A percentile compares a stretch with the other conserved stretches of the same genome.
Conservation (phyloP, 345 rosid species). For the Acer saccharum region DNA sequence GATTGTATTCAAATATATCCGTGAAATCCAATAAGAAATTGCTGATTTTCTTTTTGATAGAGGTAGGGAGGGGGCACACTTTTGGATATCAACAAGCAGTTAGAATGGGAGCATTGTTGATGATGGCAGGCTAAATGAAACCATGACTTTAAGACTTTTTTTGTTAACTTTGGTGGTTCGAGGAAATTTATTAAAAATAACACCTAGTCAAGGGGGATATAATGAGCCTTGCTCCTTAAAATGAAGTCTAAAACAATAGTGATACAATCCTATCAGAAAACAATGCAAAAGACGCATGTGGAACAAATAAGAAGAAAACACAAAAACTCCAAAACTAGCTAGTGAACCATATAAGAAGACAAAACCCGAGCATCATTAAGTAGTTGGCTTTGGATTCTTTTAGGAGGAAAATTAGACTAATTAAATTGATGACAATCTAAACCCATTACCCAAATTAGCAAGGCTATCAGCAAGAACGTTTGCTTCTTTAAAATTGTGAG, state of each 20-base stretch:
- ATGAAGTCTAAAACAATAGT: neutral
- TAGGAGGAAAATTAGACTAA: neutral
- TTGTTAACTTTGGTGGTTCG: neutral
- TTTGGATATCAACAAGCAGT: neutral
- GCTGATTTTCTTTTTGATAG: neutral
- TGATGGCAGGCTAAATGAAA: neutral
- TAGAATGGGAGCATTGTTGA: neutral
- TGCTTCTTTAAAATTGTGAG: neutral
- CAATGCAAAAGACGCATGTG: neutral
- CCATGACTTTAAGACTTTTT: neutral
- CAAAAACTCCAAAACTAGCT: neutral
- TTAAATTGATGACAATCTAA: neutral
- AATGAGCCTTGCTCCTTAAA: neutral
- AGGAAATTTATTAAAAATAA: neutral
- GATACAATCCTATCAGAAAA: neutral
- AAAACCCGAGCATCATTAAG: neutral
- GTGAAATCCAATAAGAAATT: neutral
- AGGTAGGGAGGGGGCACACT: neutral
- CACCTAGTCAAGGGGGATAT: neutral
- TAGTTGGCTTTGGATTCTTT: neutral
- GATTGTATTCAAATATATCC: too few species aligned
- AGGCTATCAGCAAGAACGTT: neutral
- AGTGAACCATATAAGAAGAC: neutral
- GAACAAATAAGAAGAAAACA: neutral
- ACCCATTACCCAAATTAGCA: neutral